Conservation (phyloP, 768 basidiomycete genomes). For the Hortiboletus campestris region DNA sequence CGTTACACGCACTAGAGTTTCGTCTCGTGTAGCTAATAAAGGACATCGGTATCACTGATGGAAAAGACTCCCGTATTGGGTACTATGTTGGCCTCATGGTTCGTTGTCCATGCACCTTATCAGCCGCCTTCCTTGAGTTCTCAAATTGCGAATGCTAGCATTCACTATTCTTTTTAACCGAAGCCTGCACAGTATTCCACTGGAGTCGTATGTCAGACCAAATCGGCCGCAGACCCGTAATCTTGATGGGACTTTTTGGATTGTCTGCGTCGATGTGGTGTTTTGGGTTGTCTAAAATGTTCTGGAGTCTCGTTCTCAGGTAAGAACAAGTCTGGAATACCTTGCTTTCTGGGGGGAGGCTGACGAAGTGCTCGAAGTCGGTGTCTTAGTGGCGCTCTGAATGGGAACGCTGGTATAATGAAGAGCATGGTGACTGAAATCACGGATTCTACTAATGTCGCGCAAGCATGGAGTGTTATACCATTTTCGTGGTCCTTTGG, state of each 20-base stretch:
- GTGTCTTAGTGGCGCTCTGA: constrained; percentile 45
- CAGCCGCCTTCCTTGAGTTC: neutral
- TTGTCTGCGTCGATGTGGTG: constrained; percentile 45
- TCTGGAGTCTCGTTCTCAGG: constrained; percentile 45
- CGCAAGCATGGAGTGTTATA: constrained; percentile 53
- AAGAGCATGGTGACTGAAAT: constrained; percentile 48
- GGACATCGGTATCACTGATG: constrained; percentile 38
- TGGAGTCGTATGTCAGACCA: constrained; percentile 52
- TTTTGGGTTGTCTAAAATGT: constrained; percentile 48
- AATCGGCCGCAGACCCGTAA: constrained; percentile 48
- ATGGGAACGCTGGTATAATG: constrained; percentile 55
- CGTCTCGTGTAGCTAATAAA: constrained; percentile 22
- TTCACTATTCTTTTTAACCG: constrained; percentile 49
- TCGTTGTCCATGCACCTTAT: constrained; percentile 16
- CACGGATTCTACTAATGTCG: constrained; percentile 33
- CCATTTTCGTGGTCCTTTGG: constrained; percentile 50
- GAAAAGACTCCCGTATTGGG: constrained; percentile 44
- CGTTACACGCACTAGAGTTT: neutral
- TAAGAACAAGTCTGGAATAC: neutral
- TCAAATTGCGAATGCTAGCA: constrained; percentile 29
- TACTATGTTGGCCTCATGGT: constrained; percentile 52
- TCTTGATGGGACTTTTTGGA: constrained; percentile 45
- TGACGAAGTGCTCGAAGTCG: constrained; percentile 31
- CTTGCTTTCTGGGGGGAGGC: neutral
- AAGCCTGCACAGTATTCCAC: constrained; percentile 46